phyloP scores from a whole-genome alignment of 768 basidiomycete genomes.

The Hortiboletus campestris region DNA sequence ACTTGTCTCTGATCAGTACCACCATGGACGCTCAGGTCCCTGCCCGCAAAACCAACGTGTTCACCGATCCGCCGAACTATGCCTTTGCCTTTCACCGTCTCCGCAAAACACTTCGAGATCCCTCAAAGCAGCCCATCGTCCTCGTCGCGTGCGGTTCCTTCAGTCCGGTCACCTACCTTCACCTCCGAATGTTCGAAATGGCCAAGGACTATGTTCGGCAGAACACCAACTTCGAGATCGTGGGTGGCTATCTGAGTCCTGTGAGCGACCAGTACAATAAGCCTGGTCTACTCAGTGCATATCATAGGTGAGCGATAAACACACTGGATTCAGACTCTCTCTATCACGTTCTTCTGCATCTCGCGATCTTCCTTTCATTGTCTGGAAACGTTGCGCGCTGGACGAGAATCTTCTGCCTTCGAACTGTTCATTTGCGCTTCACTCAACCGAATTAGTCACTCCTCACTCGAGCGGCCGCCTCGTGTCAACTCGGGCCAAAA shows the following conservation, averaged over 20 bases:
- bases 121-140: slow-evolving; percentile 79
- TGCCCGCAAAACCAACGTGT: slow-evolving; percentile 30
- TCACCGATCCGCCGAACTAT: slow-evolving; percentile 67
- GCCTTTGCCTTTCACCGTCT: slow-evolving; percentile 68
- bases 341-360: not conserved
- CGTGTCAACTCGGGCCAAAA: slow-evolving; percentile 14
- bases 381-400: not conserved
- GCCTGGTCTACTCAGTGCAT: slow-evolving; percentile 83
- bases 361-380: not conserved
- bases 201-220: slow-evolving; percentile 93
- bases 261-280: slow-evolving; percentile 98
- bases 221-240: slow-evolving; percentile 89
- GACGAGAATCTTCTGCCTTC: too few species aligned
- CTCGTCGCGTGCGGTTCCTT: slow-evolving; percentile 98
- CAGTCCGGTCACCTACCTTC: slow-evolving; percentile 96
- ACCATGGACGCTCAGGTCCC: slow-evolving; percentile 27
- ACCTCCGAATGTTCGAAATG: slow-evolving; percentile 99
- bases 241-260: slow-evolving; percentile 95
- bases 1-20: slow-evolving; percentile 10
- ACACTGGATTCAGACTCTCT: not conserved
- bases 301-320: slow-evolving; percentile 69
- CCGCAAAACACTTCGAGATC: slow-evolving; percentile 51
- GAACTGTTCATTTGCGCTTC: not conserved
- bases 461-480: slow-evolving; percentile 17
- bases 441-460: slow-evolving; percentile 7